Base-by-base conservation (phyloP, 2,329 filamentous ascomycete species). In the Claviceps sp. region DNA sequence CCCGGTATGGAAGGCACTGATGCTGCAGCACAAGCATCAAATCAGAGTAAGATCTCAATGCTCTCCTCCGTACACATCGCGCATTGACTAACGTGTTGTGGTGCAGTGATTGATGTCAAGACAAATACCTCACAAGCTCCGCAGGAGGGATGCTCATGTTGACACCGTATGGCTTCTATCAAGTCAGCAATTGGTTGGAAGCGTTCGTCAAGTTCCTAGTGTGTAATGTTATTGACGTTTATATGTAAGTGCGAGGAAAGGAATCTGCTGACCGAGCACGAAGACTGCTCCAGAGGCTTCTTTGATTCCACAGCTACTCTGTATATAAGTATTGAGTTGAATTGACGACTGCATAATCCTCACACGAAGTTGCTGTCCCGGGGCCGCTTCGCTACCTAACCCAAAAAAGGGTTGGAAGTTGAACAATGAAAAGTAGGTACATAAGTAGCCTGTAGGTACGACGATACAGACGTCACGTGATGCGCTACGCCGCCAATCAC, bases 1-100 rank as follows among this genome's bases (percentile, higher is more conserved):
- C 93, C 93, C 7, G 93, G 93, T 22, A 97, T 98, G 93, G 93
- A 98, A 69, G 89, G 89, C 14, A 84, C 89, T 59, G 86, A 89
- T 58, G 82, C 84, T 60, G 83, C 85, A 60, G 83, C 82, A 54
- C 84, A 87, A 68, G 77, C 79, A 45, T 75, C 77, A 9, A 83
- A 72, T 67, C 88, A 91, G 72, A 95, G 87, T 93, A 75, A 63
- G 85, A 79, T 20, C 38, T 20, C 18, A 14, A 30, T 41, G 8
- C 20, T 9, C 16, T 43, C 2, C 16, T 40, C 11, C 14, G 40
- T n/a, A 34, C 30, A 34, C 30, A 34, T 34, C 30, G 30, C 30
- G 30, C 30, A 34, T 34, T 34, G 41, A 37, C 52, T 67, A 58
- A 70, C 54, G 43, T 14, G 41, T 24, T n/a, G 9, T 18, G 16